Base-by-base conservation (phyloP, 805 yeast species). In the Candida fluviatilis region DNA sequence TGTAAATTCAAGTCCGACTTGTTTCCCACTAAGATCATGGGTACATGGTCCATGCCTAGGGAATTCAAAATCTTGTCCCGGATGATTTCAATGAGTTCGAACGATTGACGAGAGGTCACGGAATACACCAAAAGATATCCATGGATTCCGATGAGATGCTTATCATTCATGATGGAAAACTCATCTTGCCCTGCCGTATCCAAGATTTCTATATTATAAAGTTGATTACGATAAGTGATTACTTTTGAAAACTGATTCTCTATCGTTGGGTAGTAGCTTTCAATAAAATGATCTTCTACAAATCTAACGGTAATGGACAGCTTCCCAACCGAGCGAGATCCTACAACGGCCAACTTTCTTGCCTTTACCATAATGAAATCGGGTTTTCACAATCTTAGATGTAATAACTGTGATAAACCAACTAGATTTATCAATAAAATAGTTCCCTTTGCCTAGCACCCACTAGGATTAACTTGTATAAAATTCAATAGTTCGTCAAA, bases 131-230 rank as follows among this genome's bases (percentile, higher is more conserved):
- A 62, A 31, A 89, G 66, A 54, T 84, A 84, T 1, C 96, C 97
- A 52, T 86, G 93, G 24, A 84, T 79, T 13, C 90, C 93, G 34
- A 84, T 82, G 35, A 86, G 64, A 39, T 84, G 82, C 49, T 84
- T 84, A 58, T 84, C 87, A 51, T 80, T 84, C 61, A 89, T 75
- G 46, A 85, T 78, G 35, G 87, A 76, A 56, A 82, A 85, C 65
- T 88, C 95, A 60, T 88, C 96, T 65, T 87, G 95, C 5, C 96
- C 96, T 1, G 96, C 95, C 0, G 96, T 89, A 55, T 89, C 97
- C 43, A 88, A 66, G 38, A 89, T 84, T 57, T 88, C 96, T 18
- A 90, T 77, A 37, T 81, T 80, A 56, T 84, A 89, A 38, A 82
- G 85, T 49, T 80, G 82, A 44, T 83, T 84, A 43, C 83, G 76